Conservation (phyloP, 257 asterid species). For the Lantana camara region DNA sequence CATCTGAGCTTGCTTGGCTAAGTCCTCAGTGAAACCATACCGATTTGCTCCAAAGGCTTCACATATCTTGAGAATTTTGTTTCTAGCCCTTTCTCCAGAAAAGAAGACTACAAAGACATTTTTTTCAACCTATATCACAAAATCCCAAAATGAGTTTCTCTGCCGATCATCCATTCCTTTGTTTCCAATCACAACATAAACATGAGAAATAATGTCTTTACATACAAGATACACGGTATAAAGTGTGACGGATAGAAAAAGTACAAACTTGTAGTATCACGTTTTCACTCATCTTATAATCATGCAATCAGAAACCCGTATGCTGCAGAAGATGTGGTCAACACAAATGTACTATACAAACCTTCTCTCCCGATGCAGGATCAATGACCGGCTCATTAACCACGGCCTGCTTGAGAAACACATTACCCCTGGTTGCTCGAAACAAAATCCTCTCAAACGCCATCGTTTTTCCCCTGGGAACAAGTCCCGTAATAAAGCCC, state of each 20-base stretch:
- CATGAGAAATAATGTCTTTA: conserved; percentile 5
- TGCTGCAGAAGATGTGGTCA: neutral
- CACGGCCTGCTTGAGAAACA: conserved; percentile 63
- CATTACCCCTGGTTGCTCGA: conserved; percentile 88
- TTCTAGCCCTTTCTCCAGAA: conserved; percentile 81
- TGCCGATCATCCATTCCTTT: neutral
- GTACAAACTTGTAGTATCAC: neutral
- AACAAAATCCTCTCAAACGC: conserved; percentile 83
- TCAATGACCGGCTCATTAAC: conserved; percentile 64
- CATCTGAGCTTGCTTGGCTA: conserved; percentile 59
- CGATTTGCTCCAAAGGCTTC: conserved; percentile 90
- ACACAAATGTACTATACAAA: conserved; percentile 23
- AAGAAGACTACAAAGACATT: conserved; percentile 74
- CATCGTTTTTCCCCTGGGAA: conserved; percentile 69
- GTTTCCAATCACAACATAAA: neutral
- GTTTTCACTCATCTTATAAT: neutral
- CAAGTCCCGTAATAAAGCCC: conserved; percentile 73
- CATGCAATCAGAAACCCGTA: neutral
- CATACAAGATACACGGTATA: neutral
- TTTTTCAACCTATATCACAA: conserved; percentile 59
- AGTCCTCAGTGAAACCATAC: conserved; percentile 65
- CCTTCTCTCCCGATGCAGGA: conserved; percentile 84
- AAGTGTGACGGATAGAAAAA: neutral
- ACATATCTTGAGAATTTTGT: conserved; percentile 72
- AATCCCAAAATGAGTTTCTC: conserved; percentile 16